Evolutionary conservation across 2,329 filamentous ascomycete genomes (phyloP).

Genomic region (Trichoderma sp.): DNA sequence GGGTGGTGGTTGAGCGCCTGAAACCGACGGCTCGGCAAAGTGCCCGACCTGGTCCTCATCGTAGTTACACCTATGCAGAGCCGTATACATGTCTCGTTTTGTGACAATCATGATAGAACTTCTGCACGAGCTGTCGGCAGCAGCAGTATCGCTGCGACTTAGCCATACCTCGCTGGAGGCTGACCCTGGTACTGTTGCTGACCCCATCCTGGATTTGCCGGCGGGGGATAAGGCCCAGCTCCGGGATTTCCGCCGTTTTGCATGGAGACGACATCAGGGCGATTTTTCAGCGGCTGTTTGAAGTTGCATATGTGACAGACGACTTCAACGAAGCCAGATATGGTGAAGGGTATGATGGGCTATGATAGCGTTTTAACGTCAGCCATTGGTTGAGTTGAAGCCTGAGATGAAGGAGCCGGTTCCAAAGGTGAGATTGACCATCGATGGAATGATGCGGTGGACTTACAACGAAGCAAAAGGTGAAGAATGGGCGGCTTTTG

Average conservation of each 20-base stretch:
- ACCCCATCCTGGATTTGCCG: slow-evolving; percentile 21
- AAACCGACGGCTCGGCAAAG: background rate
- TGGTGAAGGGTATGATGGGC: slow-evolving; percentile 69
- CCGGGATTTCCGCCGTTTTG: slow-evolving; percentile 38
- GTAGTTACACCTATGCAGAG: background rate
- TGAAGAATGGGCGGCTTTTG: slow-evolving; percentile 71
- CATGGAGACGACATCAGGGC: slow-evolving; percentile 56
- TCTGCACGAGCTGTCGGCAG: background rate
- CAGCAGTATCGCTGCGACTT: background rate
- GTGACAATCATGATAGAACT: background rate
- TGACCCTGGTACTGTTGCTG: slow-evolving; percentile 12
- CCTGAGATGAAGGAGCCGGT: background rate
- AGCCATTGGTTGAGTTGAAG: background rate
- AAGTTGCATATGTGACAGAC: slow-evolving; percentile 75
- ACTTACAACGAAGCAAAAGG: slow-evolving; percentile 70
- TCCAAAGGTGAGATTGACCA: background rate
- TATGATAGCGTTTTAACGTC: slow-evolving; percentile 28
- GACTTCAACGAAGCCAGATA: slow-evolving; percentile 66
- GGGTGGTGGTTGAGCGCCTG: background rate
- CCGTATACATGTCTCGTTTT: background rate
- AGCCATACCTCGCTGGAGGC: slow-evolving; percentile 12
- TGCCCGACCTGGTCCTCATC: background rate
- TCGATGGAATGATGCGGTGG: background rate
- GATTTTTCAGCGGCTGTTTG: slow-evolving; percentile 61
- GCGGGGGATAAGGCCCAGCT: slow-evolving; percentile 29